Conservation (phyloP, 495 filamentous ascomycete genomes). For the Penicillium samsonianum region DNA sequence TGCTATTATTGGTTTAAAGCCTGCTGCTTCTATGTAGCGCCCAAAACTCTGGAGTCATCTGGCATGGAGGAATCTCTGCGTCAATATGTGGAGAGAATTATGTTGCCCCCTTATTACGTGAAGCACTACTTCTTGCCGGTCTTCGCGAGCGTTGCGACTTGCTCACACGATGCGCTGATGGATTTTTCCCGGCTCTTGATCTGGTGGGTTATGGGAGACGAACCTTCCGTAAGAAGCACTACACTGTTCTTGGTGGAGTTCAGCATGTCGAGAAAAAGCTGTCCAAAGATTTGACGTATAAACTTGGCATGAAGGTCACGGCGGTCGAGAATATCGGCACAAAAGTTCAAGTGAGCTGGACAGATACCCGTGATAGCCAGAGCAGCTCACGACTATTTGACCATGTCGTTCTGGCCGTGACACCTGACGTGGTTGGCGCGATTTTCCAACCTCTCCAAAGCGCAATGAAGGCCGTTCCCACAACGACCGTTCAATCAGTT, state of each 20-base stretch:
- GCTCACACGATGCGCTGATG: slow-evolving; percentile 51
- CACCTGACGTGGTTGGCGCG: slow-evolving; percentile 41
- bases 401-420: slow-evolving; percentile 48
- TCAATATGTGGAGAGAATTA: slow-evolving; percentile 47
- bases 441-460: slow-evolving; percentile 45
- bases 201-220: slow-evolving; percentile 46
- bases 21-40: slow-evolving; percentile 48
- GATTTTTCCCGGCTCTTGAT: slow-evolving; percentile 53
- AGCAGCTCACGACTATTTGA: slow-evolving; percentile 19
- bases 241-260: slow-evolving; percentile 50
- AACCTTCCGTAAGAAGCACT: slow-evolving; percentile 50
- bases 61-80: slow-evolving; percentile 41
- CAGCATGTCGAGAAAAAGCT: slow-evolving; percentile 46
- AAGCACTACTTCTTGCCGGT: slow-evolving; percentile 52
- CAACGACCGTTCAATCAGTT: slow-evolving; percentile 40
- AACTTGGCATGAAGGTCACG: slow-evolving; percentile 16
- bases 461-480: slow-evolving; percentile 44
- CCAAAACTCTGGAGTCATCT: slow-evolving; percentile 17
- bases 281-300: slow-evolving; percentile 24
- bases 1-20: slow-evolving; percentile 52
- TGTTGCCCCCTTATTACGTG: slow-evolving; percentile 44
- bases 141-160: slow-evolving; percentile 55
- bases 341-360: slow-evolving; percentile 23
- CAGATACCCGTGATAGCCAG: slow-evolving; percentile 2
- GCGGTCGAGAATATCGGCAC: slow-evolving; percentile 16